Conservation (phyloP, 225 moss, liverwort and hornwort species). For the Bryoerythrophyllum caledonicum region DNA sequence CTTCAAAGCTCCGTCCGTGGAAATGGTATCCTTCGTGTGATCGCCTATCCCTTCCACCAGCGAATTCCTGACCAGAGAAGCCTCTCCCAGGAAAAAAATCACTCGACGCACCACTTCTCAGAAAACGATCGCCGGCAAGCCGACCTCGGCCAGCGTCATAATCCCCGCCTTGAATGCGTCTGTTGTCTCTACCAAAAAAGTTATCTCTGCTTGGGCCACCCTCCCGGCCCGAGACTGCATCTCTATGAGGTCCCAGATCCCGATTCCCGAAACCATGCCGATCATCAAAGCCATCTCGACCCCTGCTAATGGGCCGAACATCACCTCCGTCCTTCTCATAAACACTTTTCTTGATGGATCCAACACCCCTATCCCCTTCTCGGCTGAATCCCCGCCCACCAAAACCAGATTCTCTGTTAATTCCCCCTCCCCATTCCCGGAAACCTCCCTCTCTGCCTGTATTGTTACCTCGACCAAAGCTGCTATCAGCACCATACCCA, state of each 20-base stretch:
- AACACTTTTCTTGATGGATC: constrained; percentile 53
- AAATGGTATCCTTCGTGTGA: constrained; percentile 67
- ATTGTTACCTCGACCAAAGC: constrained; percentile 44
- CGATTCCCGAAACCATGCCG: constrained; percentile 70
- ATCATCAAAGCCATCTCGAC: constrained; percentile 67
- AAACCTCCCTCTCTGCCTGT: constrained; percentile 57
- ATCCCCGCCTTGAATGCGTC: constrained; percentile 71
- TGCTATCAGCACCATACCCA: constrained; percentile 53
- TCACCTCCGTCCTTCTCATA: constrained; percentile 59
- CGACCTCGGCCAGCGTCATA: constrained; percentile 71
- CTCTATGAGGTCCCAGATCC: constrained; percentile 63
- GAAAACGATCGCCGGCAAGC: constrained; percentile 67
- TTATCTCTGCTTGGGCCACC: constrained; percentile 63
- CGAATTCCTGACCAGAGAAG: constrained; percentile 59
- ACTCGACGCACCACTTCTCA: constrained; percentile 55
- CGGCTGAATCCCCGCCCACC: constrained; percentile 67
- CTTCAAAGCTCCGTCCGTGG: constrained; percentile 72
- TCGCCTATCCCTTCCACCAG: constrained; percentile 73
- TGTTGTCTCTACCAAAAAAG: constrained; percentile 70
- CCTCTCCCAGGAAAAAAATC: constrained; percentile 66
- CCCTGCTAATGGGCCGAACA: constrained; percentile 62
- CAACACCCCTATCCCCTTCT: constrained; percentile 65
- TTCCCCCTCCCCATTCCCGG: constrained; percentile 60
- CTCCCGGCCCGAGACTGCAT: constrained; percentile 66
- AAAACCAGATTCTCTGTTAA: constrained; percentile 55